phyloP scores from a whole-genome alignment of 495 filamentous ascomycete genomes.

The Aspergillus indologenus region DNA sequence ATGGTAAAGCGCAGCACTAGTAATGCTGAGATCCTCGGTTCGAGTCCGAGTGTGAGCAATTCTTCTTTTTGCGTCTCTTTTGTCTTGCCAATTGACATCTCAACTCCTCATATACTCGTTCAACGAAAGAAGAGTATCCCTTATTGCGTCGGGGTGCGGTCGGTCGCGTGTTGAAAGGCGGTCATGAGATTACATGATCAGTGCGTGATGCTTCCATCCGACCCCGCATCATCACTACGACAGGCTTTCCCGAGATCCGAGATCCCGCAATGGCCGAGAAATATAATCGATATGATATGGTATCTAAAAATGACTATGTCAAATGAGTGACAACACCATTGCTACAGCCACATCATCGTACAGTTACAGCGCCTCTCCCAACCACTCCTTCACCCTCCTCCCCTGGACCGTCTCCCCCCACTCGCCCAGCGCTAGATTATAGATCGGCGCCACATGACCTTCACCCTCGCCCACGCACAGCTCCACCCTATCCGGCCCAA shows the following conservation, averaged over 20 bases:
- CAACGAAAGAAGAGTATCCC: too few species aligned
- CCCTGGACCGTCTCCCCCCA: slow-evolving; percentile 40
- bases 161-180: too few species aligned
- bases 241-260: too few species aligned
- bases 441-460: slow-evolving; percentile 45
- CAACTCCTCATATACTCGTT: too few species aligned
- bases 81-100: background rate
- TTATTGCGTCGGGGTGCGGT: too few species aligned
- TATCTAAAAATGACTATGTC: background rate
- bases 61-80: background rate
- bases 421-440: slow-evolving; percentile 39
- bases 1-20: background rate
- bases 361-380: slow-evolving; percentile 25
- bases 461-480: slow-evolving; percentile 38
- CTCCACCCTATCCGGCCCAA: slow-evolving; percentile 27
- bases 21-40: background rate
- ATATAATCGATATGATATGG: too few species aligned
- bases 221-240: too few species aligned
- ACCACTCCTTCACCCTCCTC: slow-evolving; percentile 31
- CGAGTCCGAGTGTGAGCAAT: background rate
- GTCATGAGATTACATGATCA: too few species aligned
- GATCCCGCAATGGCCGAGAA: too few species aligned
- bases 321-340: too few species aligned
- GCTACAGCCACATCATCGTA: background rate
- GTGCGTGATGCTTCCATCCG: too few species aligned